Base-by-base conservation (phyloP, 768 basidiomycete species). In the Rhodotorula taiwanensis region DNA sequence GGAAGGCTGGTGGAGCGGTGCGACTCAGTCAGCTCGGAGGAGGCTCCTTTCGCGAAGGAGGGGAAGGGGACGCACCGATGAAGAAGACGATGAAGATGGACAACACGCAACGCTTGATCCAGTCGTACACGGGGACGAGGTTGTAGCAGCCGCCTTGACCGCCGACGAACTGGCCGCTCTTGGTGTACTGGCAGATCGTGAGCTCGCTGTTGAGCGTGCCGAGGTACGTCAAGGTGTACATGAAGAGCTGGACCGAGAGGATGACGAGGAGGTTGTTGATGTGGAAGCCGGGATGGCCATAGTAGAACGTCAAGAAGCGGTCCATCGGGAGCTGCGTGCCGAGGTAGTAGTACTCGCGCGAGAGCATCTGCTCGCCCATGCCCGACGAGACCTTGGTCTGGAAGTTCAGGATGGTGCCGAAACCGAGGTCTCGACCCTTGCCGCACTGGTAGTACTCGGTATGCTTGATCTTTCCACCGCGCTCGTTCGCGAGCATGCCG, bases 351-450 rank as follows among this genome's bases (percentile, higher is more conserved):
- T 99, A 98, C 77, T 98, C 95, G 67, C 95, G 84, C 78, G 91
- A 95, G 73, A 99, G 82, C 89, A 98, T 90, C 77, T 99, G 95
- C 76, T 99, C 95, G 42, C 95, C 95, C 95, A 99, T 99, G 76
- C 95, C 95, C n/a, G 93, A 98, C 18, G 95, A 94, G 72, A 99
- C 93, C 83, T 99, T 99, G 60, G 95, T 99, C 81, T 91, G 88
- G 87, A 99, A 99, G 77, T 99, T 99, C 72, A 99, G 79, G 73
- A 98, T 98, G 27, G 95, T 99, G 36, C 94, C 94, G 76, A 99
- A 98, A 30, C 95, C 95, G 64, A 99, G 84, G 80, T 98, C 95
- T 76, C 95, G 86, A 58, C 95, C 95, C 77, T 98, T 97, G 52
- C 94, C 93, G 74, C 94, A 98, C 60, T 72, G 94, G 76, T 92